Evolutionary conservation across 441 rosid species (phyloP).

Genomic region (Croton laevigatus): DNA sequence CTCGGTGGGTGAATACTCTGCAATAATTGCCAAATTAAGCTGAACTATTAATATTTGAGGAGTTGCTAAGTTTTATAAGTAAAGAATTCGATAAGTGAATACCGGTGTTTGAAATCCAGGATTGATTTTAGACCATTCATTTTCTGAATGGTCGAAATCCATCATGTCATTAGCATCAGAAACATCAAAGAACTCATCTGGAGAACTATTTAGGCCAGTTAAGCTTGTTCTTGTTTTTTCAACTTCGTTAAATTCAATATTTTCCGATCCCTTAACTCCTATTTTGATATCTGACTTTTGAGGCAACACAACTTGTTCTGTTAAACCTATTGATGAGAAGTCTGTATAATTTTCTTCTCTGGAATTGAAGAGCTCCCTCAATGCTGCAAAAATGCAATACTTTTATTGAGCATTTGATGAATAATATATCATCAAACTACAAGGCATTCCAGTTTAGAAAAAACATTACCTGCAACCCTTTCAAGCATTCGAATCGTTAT

Average conservation of each 20-base stretch:
- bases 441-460: neutral
- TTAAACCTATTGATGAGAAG: constrained; percentile 33
- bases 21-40: neutral
- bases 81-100: constrained; percentile 16
- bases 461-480: constrained; percentile 61
- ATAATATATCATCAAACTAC: neutral
- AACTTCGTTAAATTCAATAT: constrained; percentile 34
- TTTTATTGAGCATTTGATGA: neutral
- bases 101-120: constrained; percentile 46
- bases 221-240: constrained; percentile 48
- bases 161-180: constrained; percentile 51
- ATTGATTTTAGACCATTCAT: constrained; percentile 41
- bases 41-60: neutral
- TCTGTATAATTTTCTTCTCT: constrained; percentile 52
- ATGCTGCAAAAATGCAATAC: constrained; percentile 38
- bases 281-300: constrained; percentile 27
- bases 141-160: constrained; percentile 40
- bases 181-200: constrained; percentile 95
- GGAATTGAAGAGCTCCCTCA: constrained; percentile 72
- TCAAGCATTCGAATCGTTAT: constrained; percentile 79
- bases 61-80: neutral
- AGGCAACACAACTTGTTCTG: constrained; percentile 30
- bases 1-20: constrained; percentile 42
- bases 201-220: constrained; percentile 49
- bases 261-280: constrained; percentile 25